Evolutionary conservation across 805 yeast species (phyloP), one percentile per base, ranked within the genome.

Genomic region (Wickerhamiella siamensis): DNA sequence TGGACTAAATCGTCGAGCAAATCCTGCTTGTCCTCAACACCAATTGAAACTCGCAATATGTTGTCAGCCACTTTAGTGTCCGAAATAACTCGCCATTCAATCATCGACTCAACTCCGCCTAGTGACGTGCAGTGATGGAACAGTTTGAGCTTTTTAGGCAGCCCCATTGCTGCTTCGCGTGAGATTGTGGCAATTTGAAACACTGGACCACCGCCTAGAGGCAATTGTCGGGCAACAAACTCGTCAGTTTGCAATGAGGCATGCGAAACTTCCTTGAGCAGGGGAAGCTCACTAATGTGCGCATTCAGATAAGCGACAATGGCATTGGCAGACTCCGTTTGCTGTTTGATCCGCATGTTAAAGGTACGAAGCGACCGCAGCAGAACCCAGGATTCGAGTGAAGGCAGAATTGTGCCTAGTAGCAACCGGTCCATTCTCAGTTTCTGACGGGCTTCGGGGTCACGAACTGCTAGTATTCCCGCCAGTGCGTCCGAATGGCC

Each of bases 401-500:
- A 81, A 2, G 78, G 84, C 47, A 82, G 74, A 49, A 77, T 83
- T 1, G 94, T 76, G 31, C 95, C 96, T 42, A 86, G 61, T 45
- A 66, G 70, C 6, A 75, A 59, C 52, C 97, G 69, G 51, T 87
- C 95, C 0, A 56, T 59, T 4, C 67, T 59, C 46, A 87, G 65
- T 34, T 63, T 54, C 18, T 62, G 50, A 43, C 71, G 70, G 4
- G 66, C 36, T 34, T 80, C 77, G 36, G 91, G 88, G 64, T 82
- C 73, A 48, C 83, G 73, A 44, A 72, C 67, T 38, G 88, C 71
- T 50, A 88, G 70, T 20, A 79, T 66, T 27, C 97, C 96, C 4
- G 94, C 86, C 39, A 87, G 65, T 34, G 86, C 63, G 58, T 87
- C 96, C 5, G 94, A 82, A 61, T 87, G 95, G n/a, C 97, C 96